These are phyloP conservation scores for Diaporthe sp. DNA, from an alignment of 2,329 filamentous ascomycete species.

Conservation along the genomic window DNA sequence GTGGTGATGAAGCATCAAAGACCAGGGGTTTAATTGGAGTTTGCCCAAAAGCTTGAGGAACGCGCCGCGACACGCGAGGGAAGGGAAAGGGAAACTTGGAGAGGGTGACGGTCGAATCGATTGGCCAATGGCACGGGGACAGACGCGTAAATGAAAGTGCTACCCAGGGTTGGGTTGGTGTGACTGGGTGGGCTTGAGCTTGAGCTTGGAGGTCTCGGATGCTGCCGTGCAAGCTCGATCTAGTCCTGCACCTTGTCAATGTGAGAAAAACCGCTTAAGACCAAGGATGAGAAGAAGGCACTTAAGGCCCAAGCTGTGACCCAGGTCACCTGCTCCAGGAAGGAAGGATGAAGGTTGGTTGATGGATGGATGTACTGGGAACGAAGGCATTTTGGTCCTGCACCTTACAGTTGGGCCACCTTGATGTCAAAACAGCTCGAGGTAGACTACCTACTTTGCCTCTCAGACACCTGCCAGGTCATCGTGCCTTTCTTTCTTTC, in stretches of 20 bases:
- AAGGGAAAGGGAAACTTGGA: neutral
- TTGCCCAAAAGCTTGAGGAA: neutral
- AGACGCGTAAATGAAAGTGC: conserved; percentile 9
- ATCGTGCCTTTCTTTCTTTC: neutral
- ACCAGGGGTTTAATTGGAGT: conserved; percentile 7
- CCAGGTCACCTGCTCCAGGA: no score
- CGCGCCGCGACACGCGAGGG: neutral
- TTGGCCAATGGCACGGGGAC: conserved; percentile 17
- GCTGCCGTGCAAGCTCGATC: conserved; percentile 17
- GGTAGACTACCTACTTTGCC: neutral
- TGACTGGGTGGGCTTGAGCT: neutral
- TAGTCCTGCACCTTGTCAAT: neutral
- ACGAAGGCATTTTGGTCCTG: no score
- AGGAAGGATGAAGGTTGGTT: no score
- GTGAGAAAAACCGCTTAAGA: neutral
- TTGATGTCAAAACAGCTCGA: no score
- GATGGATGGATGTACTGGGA: no score
- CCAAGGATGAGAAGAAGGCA: no score
- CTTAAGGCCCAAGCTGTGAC: no score
- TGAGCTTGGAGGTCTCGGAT: conserved; percentile 17
- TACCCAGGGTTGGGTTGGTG: neutral
- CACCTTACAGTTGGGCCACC: no score
- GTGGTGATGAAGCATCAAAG: neutral
- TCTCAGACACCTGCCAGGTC: neutral
- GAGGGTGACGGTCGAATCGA: neutral